Percentiles rank a stretch among this genome's conserved stretches.
Evolutionary conservation across 495 filamentous ascomycete species (phyloP).

Genomic region (Bombardia bombarda): DNA sequence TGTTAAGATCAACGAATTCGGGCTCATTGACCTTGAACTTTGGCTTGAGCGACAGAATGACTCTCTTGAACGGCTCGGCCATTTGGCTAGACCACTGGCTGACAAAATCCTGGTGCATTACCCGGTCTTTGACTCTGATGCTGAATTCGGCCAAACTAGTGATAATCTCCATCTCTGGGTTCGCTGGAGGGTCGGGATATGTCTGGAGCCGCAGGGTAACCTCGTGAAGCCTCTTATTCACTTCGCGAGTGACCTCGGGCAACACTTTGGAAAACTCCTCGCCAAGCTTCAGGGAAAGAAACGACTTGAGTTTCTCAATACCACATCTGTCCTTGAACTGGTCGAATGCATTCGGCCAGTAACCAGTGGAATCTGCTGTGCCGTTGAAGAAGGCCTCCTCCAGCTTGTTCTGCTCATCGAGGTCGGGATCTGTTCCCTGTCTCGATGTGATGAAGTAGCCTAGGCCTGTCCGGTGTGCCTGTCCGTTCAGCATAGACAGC

Average conservation of each 20-base stretch:
- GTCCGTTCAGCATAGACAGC: constrained; percentile 49
- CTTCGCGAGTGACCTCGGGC: constrained; percentile 50
- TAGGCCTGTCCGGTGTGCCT: constrained; percentile 48
- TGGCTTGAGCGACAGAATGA: constrained; percentile 33
- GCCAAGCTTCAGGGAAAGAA: constrained; percentile 46
- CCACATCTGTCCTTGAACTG: constrained; percentile 48
- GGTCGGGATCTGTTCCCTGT: constrained; percentile 38
- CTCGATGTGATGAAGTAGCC: constrained; percentile 57
- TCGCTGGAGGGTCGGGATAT: constrained; percentile 49
- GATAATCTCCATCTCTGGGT: constrained; percentile 42
- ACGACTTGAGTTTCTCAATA: constrained; percentile 44
- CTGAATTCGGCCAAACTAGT: constrained; percentile 34
- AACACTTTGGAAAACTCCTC: constrained; percentile 53
- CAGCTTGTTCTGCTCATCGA: constrained; percentile 46
- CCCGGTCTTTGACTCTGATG: constrained; percentile 27
- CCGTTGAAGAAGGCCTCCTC: constrained; percentile 54
- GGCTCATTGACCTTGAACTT: constrained; percentile 28
- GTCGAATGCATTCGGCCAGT: constrained; percentile 42
- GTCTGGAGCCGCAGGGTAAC: constrained; percentile 40
- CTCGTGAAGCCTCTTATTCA: constrained; percentile 37
- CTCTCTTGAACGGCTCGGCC: constrained; percentile 26
- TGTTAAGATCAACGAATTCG: constrained; percentile 19
- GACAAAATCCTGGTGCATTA: constrained; percentile 23
- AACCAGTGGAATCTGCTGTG: constrained; percentile 13
- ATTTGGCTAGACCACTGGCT: constrained; percentile 16